Evolutionary conservation across 2,329 filamentous ascomycete genomes (phyloP).

Genomic region (Pseudodiploospora longispora): DNA sequence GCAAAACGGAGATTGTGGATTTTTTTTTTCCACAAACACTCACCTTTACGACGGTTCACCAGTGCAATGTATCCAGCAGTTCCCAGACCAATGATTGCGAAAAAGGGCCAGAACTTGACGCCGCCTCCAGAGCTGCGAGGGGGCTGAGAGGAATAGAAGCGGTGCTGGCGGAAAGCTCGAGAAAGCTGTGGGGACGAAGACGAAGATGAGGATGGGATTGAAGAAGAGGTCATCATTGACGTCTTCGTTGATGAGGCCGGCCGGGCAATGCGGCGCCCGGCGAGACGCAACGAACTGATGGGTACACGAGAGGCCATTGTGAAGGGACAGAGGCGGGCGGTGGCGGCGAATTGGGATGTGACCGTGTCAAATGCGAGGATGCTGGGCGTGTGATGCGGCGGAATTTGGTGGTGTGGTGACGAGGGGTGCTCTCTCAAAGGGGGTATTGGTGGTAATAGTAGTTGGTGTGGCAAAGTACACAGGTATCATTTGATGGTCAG

Average conservation of each 20-base stretch:
- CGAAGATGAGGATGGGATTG: background rate
- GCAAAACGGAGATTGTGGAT: no score
- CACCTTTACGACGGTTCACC: conserved; percentile 32
- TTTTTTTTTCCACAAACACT: background rate
- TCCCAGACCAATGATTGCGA: conserved; percentile 39
- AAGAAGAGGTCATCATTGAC: background rate
- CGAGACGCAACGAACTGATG: conserved; percentile 16
- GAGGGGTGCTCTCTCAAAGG: no score
- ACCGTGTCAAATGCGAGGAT: no score
- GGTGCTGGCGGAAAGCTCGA: conserved; percentile 12
- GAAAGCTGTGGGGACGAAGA: conserved; percentile 6
- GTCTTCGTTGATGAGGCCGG: conserved; percentile 11
- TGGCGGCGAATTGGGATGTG: background rate
- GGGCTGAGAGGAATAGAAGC: conserved; percentile 36
- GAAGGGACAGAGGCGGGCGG: background rate
- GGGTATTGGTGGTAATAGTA: no score
- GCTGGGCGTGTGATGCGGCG: no score
- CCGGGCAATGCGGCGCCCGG: conserved; percentile 8
- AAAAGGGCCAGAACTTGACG: conserved; percentile 53
- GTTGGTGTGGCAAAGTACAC: no score
- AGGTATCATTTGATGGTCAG: no score
- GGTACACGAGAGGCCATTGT: conserved; percentile 26
- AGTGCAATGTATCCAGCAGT: conserved; percentile 42
- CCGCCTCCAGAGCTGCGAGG: conserved; percentile 25
- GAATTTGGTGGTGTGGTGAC: no score